Evolutionary conservation across 2,329 filamentous ascomycete species (phyloP).

Genomic region (Ophiosphaerella korrae): DNA sequence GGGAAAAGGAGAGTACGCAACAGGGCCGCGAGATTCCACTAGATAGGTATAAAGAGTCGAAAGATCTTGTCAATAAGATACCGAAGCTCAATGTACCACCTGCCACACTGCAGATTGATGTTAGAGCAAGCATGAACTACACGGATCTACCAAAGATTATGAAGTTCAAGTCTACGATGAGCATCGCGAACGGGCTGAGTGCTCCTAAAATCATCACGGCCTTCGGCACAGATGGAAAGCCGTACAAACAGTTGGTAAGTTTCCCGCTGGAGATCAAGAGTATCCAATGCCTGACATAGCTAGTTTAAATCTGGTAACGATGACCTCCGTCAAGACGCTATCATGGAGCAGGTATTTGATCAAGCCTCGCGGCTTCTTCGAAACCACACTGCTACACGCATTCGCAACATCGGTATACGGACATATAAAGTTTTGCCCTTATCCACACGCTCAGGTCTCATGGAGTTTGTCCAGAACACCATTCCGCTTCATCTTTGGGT

Average conservation of each 20-base stretch:
- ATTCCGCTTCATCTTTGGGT: slow-evolving; percentile 90
- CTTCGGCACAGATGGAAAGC: slow-evolving; percentile 74
- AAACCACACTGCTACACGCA: slow-evolving; percentile 82
- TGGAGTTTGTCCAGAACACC: slow-evolving; percentile 96
- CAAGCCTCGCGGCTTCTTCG: slow-evolving; percentile 90
- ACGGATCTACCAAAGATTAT: slow-evolving; percentile 73
- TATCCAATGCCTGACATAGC: slow-evolving; percentile 6
- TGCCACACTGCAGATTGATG: slow-evolving; percentile 82
- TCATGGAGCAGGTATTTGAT: slow-evolving; percentile 99
- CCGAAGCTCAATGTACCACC: slow-evolving; percentile 76
- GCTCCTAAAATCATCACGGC: slow-evolving; percentile 92
- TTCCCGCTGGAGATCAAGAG: background rate
- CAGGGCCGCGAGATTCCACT: slow-evolving; percentile 67
- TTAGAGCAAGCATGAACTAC: slow-evolving; percentile 77
- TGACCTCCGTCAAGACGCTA: slow-evolving; percentile 94
- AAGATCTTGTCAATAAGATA: slow-evolving; percentile 66
- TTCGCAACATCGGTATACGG: slow-evolving; percentile 85
- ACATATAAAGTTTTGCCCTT: slow-evolving; percentile 97
- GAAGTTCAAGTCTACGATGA: slow-evolving; percentile 75
- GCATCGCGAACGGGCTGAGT: slow-evolving; percentile 87
- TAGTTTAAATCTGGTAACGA: slow-evolving; percentile 92
- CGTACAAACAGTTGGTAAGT: slow-evolving; percentile 81
- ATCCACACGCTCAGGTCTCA: slow-evolving; percentile 82
- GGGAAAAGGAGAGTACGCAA: slow-evolving; percentile 67
- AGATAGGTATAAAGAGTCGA: slow-evolving; percentile 67